Evolutionary conservation across 345 rosid genomes (phyloP), one percentile per base, ranked within the genome.

Genomic region (Melaleuca quinquenervia): DNA sequence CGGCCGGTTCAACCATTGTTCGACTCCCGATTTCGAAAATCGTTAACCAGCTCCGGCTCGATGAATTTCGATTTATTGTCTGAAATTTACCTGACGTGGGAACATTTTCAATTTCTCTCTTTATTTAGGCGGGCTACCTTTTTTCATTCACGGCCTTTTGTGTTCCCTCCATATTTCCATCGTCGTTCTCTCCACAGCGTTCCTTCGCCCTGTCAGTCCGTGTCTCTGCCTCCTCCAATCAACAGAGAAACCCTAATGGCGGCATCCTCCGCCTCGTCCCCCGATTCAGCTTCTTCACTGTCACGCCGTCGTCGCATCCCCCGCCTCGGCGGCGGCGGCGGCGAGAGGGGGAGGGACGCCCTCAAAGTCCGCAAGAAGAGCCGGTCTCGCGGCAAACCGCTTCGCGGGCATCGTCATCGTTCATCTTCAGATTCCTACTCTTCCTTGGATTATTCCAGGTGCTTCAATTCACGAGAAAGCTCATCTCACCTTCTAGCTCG

Each of bases 341-440:
- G 84, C 54, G 62, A 85, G 82, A 75, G 84, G n/a, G 85, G 27
- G 64, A 90, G 86, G 85, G 95, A 93, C 6, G 89, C 96, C 75
- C 96, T 94, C 36, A 96, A 96, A 92, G 90, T 93, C 84, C 94
- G 94, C 21, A 95, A 94, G 92, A 94, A 89, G 92, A 90, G 90
- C 76, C 92, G 90, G 45, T 90, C 98, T 50, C 82, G 85, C 70
- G 82, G 91, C 2, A 96, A 94, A 88, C 89, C 93, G 14, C 97
- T 96, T 84, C 96, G 92, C 83, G 87, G 96, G 56, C 92, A 87
- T 49, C 78, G 87, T 52, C 27, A 16, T 20, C 44, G 32, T 51
- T 87, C 89, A 2, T 86, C 92, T 50, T 91, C 93, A 16, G 96
- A 91, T 85, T 91, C 96, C 60, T 90, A 87, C 88, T 94, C 94